Evolutionary conservation across 495 filamentous ascomycete genomes (phyloP).

Genomic region (Aspergillus nidulans): DNA sequence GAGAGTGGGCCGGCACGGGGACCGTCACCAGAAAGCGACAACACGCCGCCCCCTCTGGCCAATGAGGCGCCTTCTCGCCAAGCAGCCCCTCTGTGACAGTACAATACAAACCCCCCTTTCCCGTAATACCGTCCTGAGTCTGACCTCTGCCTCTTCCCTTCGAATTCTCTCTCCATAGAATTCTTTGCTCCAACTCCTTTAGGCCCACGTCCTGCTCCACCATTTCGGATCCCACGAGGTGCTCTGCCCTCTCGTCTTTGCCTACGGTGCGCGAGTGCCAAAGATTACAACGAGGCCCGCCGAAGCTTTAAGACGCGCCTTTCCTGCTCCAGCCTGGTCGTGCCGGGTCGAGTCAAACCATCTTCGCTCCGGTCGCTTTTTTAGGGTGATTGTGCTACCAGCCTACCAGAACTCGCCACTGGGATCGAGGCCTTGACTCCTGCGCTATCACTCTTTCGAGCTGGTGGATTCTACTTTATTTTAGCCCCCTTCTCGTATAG

Average conservation of each 20-base stretch:
- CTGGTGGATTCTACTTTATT: slow-evolving; percentile 23
- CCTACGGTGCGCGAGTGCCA: background rate
- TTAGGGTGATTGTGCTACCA: slow-evolving; percentile 27
- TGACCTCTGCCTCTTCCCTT: slow-evolving; percentile 17
- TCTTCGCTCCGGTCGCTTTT: slow-evolving; percentile 27
- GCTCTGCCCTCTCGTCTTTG: slow-evolving; percentile 19
- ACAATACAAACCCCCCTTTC: slow-evolving; percentile 18
- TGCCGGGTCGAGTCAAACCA: slow-evolving; percentile 25
- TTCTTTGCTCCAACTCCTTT: slow-evolving; percentile 35
- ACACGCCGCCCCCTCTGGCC: slow-evolving; percentile 17
- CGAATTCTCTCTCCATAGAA: slow-evolving; percentile 12
- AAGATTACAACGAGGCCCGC: slow-evolving; percentile 1
- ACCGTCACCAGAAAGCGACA: slow-evolving; percentile 27
- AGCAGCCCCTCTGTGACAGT: slow-evolving; percentile 13
- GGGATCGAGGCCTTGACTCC: slow-evolving; percentile 27
- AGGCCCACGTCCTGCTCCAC: slow-evolving; percentile 37
- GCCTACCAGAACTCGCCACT: slow-evolving; percentile 16
- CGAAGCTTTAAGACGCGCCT: slow-evolving; percentile 26
- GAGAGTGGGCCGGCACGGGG: slow-evolving; percentile 19
- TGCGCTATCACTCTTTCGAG: slow-evolving; percentile 23
- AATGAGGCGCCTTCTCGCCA: slow-evolving; percentile 21
- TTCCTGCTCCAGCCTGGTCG: slow-evolving; percentile 29
- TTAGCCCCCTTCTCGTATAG: slow-evolving; percentile 16
- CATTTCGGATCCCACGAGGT: slow-evolving; percentile 44
- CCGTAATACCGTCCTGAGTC: slow-evolving; percentile 2